Percentiles rank a stretch among this genome's conserved stretches.
Conservation (phyloP, 2,329 filamentous ascomycete genomes). For the Paecilomyces variotii region DNA sequence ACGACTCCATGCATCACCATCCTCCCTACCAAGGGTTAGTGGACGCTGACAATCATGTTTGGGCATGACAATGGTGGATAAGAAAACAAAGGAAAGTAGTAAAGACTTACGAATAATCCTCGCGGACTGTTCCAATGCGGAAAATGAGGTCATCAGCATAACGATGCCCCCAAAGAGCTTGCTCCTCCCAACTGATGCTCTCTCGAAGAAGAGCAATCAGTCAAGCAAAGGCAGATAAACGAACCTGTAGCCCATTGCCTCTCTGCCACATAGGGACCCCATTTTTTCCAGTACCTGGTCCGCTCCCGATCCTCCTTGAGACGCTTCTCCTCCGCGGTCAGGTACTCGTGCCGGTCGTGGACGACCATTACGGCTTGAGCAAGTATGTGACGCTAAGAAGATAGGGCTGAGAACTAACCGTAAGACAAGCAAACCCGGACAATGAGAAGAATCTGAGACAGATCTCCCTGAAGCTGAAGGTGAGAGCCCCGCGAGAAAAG, state of each 20-base stretch:
- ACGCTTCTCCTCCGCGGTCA: slow-evolving; percentile 84
- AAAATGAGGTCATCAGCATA: slow-evolving; percentile 18
- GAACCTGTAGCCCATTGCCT: slow-evolving; percentile 89
- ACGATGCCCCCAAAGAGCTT: background rate
- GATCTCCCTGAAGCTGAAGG: background rate
- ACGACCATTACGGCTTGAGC: slow-evolving; percentile 61
- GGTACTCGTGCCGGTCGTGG: slow-evolving; percentile 77
- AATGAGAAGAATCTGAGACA: background rate
- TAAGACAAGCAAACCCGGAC: background rate
- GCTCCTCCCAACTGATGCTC: background rate
- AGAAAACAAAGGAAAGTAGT: slow-evolving; percentile 1
- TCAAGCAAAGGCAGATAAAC: slow-evolving; percentile 16
- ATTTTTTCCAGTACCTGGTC: slow-evolving; percentile 95
- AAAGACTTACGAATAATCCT: slow-evolving; percentile 70
- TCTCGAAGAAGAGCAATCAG: slow-evolving; percentile 1
- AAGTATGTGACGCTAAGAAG: background rate
- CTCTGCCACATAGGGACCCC: slow-evolving; percentile 90
- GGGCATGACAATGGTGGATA: background rate
- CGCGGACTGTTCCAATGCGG: slow-evolving; percentile 53
- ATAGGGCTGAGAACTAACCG: background rate
- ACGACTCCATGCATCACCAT: slow-evolving; percentile 94
- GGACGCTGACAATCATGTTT: slow-evolving; percentile 6
- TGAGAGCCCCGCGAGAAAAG: background rate
- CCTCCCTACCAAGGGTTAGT: slow-evolving; percentile 48
- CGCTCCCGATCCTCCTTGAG: slow-evolving; percentile 77